Base-by-base conservation (phyloP, 345 rosid genomes). In the Nephelium lappaceum region DNA sequence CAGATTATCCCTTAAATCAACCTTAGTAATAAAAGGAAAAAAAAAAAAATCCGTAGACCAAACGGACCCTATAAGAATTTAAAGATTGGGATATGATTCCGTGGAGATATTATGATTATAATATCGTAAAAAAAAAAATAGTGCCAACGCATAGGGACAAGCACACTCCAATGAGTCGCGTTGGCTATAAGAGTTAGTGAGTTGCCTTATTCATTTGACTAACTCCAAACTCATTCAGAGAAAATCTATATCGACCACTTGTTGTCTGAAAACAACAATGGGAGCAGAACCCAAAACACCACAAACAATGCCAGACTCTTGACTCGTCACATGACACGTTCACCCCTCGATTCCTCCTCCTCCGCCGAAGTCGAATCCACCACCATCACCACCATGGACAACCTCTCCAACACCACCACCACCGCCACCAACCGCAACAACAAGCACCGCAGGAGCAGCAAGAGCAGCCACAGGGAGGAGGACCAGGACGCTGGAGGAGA, bases 401-500 rank as follows among this genome's bases (percentile, higher is more conserved):
- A 60, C 72, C 14, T 43, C 19, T 77, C 81, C 78, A 72, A 45
- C 31, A 61, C 38, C 49, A 21, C 47, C 42, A 9, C 47, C 79
- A 23, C 62, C 23, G 19, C 41, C 80, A 69, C 27, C 69, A 0
- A 11, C 47, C 45, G 36, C 72, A 76, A 11, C 73, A 67, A 8
- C 78, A 51, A 75, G 64, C 58, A 72, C 73, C 69, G 78, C 78
- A 81, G 57, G 67, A 31, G 84, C 78, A 65, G 84, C 77, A 21
- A 53, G 83, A 62, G 49, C 73, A 39, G 60, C 80, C 68, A 67
- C 49, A 65, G 39, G 55, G 27, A 42, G 7, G 62, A 8, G 36
- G 36, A 11, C 18, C 55, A 51, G 55, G 74, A 53, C 73, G 80
- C 79, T 62, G 88, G 82, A 55, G 86, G 82, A 31, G 95, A 93